Evolutionary conservation across 2,329 filamentous ascomycete genomes (phyloP), one percentile per base, ranked within the genome.

Genomic region (Coniella lustricola): DNA sequence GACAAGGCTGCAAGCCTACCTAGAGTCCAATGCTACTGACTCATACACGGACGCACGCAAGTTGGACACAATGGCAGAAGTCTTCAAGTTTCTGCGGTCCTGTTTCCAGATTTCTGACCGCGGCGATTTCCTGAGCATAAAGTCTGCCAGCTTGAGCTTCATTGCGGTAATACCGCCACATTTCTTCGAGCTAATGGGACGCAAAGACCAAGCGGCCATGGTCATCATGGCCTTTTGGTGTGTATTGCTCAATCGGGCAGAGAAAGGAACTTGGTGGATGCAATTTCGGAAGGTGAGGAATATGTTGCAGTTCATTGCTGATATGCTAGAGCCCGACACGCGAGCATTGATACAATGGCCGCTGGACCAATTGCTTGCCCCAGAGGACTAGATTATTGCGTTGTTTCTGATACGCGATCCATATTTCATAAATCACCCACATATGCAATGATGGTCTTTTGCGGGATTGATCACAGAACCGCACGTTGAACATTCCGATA

Each of bases 151-250:
- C 7, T 49, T 60, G 13, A 48, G 53, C 2, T 59, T 57, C 40
- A 50, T 53, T 13, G 48, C 54, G 0, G 34, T 41, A 14, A 45
- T 57, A 32, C 44, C 48, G 5, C 17, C 14, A 9, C 21, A 35
- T 16, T 56, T 57, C 21, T 52, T 55, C 21, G 51, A 50, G 21
- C 49, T 55, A 20, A 49, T 59, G 8, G 55, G 50, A 3, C 39
- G 25, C 3, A 54, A 52, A 34, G 42, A 49, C 4, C 52, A 54
- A 17, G 48, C 53, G 35, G 54, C 59, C 22, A 52, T 61, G 16
- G 49, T 60, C 4, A n/a, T 60, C 2, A 55, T 58, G 55, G 55
- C 54, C 1, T 60, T 53, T 38, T 60, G 59, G 59, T 58, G 57
- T 36, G 52, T 60, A 7, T 44, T 61, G 41, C 34, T 60, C 16